These are phyloP conservation scores for Eustoma russellianum DNA, from an alignment of 257 asterid genomes.

Conservation along the genomic window DNA sequence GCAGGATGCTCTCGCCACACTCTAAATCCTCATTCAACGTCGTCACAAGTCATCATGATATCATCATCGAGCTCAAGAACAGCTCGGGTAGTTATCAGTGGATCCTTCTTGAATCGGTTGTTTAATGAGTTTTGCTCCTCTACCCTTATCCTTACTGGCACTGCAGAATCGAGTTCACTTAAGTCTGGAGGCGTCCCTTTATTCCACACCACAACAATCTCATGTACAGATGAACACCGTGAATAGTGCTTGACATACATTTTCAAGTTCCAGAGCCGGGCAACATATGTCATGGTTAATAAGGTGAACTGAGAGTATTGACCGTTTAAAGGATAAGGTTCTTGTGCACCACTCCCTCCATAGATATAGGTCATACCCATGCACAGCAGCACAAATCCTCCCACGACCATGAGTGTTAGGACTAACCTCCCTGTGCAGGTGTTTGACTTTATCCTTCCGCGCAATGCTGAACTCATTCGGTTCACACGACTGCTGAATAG, in stretches of 20 bases:
- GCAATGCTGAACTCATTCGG: conserved; percentile 45
- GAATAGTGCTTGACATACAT: conserved; percentile 87
- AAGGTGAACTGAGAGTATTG: conserved; percentile 84
- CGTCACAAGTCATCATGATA: conserved; percentile 94
- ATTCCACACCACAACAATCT: conserved; percentile 96
- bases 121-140: conserved; percentile 73
- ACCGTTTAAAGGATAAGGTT: conserved; percentile 55
- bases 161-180: conserved; percentile 66
- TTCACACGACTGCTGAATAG: conserved; percentile 66
- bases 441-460: conserved; percentile 45
- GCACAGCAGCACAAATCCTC: conserved; percentile 39
- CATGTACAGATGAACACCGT: conserved; percentile 87
- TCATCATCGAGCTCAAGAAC: conserved; percentile 95
- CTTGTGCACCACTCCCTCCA: conserved; percentile 89
- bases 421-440: conserved; percentile 40
- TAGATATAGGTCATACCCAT: conserved; percentile 45
- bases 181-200: conserved; percentile 61
- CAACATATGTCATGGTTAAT: conserved; percentile 86
- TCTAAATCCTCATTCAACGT: conserved; percentile 75
- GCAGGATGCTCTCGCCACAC: conserved; percentile 87
- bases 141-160: conserved; percentile 72
- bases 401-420: conserved; percentile 24
- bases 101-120: conserved; percentile 74
- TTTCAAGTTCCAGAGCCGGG: conserved; percentile 92
- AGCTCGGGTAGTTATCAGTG: conserved; percentile 61